Evolutionary conservation across 1,139 yeast species (phyloP).

Genomic region (Debaryomyces coudertii): DNA sequence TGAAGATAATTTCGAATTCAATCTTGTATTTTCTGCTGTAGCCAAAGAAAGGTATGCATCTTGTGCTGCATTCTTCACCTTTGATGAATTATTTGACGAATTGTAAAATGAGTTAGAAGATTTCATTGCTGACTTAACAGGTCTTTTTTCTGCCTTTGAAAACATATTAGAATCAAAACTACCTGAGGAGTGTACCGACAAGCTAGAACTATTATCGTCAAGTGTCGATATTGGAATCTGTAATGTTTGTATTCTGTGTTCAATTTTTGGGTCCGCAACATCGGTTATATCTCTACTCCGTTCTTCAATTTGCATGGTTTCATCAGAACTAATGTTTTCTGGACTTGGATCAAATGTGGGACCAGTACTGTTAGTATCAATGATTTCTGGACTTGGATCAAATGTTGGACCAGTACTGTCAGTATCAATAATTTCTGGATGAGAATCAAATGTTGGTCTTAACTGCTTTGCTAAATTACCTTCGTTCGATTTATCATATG

Average conservation of each 20-base stretch:
- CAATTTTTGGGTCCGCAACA: neutral
- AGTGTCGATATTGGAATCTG: conserved; percentile 19
- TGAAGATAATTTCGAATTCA: conserved; percentile 62
- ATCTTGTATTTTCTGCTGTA: conserved; percentile 76
- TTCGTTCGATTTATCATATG: conserved; percentile 18
- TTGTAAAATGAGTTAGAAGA: conserved; percentile 37
- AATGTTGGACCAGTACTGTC: conserved; percentile 30
- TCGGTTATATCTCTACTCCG: conserved; percentile 11
- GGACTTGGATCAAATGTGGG: conserved; percentile 40
- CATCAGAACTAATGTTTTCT: conserved; percentile 27
- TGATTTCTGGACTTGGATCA: conserved; percentile 35
- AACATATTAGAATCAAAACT: conserved; percentile 30
- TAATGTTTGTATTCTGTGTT: conserved; percentile 14
- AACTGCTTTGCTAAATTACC: conserved; percentile 30
- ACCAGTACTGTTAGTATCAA: conserved; percentile 21
- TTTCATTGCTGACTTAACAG: conserved; percentile 71
- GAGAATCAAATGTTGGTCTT: conserved; percentile 37
- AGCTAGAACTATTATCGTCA: conserved; percentile 28
- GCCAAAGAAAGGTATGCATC: conserved; percentile 68
- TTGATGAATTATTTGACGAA: conserved; percentile 17
- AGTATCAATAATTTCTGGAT: conserved; percentile 33
- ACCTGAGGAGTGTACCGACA: conserved; percentile 34
- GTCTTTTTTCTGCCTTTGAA: conserved; percentile 27
- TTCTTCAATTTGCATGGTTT: conserved; percentile 34
- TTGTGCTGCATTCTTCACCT: conserved; percentile 46